Base-by-base conservation (phyloP, 2,329 filamentous ascomycete species). In the Ilyonectria sp. region DNA sequence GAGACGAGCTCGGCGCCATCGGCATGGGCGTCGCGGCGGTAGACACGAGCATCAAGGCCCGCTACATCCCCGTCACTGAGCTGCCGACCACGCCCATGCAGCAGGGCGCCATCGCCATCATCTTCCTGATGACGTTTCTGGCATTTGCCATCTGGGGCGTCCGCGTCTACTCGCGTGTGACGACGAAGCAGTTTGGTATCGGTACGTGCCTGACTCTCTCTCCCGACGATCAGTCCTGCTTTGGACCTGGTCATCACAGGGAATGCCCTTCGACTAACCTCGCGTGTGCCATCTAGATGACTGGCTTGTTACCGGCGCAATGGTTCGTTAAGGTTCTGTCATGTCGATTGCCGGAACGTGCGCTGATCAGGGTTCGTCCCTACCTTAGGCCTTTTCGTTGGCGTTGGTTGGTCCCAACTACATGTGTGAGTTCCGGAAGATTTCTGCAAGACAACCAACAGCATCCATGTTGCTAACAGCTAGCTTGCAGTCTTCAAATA, bases 131-230 rank as follows among this genome's bases (percentile, higher is more conserved):
- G 62, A 68, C 64, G 0, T 61, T 63, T 40, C 67, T 74, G 11
- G 66, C 70, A 17, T 70, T 74, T 49, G 43, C 46, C 10, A 23
- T 69, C 29, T 71, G 68, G 65, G 47, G 11, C 1, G 13, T 70
- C 15, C 72, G 70, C 2, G 69, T 74, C 40, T 71, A 72, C 53
- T 67, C 70, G n/a, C 62, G 72, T 9, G 63, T 60, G 2, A 63
- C 52, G 10, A 59, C 72, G 1, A 72, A 74, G 23, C 68, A 74
- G 23, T 9, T 74, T 4, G 68, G 72, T 11, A 37, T 67, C 26
- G 71, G 72, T 74, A 53, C 31, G 72, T 50, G 11, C 19, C 47
- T n/a, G 17, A 3, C 4, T 5, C 47, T 17, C 47, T 17, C 7
- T 7, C 21, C 6, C 21, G 26, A 56, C 19, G 53, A 56, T 56